A percentile compares a stretch with the other conserved stretches of the same genome.
Conservation (phyloP, 495 filamentous ascomycete genomes). For the Aspergillus funiculosus region DNA sequence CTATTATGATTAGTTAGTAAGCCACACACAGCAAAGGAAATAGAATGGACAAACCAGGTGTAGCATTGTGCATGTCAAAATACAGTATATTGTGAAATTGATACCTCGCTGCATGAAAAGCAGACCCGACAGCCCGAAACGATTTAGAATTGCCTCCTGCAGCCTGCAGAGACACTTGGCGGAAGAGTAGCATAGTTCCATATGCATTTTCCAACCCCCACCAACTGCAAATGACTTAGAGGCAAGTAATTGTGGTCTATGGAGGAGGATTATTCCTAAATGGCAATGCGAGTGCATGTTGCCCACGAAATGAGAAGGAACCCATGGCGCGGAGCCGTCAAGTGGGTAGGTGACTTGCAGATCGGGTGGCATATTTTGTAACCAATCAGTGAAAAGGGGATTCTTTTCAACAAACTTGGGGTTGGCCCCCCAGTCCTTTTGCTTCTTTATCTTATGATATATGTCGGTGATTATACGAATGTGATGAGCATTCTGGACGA, state of each 20-base stretch:
- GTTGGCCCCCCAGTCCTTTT: constrained; percentile 85
- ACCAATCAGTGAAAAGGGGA: constrained; percentile 67
- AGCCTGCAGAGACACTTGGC: constrained; percentile 84
- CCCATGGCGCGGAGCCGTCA: constrained; percentile 76
- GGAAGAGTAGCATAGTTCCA: constrained; percentile 78
- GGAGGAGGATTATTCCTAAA: constrained; percentile 78
- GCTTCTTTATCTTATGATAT: constrained; percentile 72
- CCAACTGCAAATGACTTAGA: constrained; percentile 67
- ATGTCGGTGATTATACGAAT: constrained; percentile 70
- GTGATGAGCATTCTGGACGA: constrained; percentile 69
- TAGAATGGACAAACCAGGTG: constrained; percentile 66
- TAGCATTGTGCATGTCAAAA: constrained; percentile 90
- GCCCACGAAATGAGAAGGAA: constrained; percentile 83
- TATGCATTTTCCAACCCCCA: constrained; percentile 79
- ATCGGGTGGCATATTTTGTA: constrained; percentile 69
- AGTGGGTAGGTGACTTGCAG: constrained; percentile 71
- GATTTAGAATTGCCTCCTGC: constrained; percentile 77
- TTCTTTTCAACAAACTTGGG: constrained; percentile 77
- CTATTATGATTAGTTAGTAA: constrained; percentile 40
- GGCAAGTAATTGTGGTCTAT: constrained; percentile 77
- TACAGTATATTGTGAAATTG: constrained; percentile 89
- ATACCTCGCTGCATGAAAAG: constrained; percentile 93
- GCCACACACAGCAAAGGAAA: neutral
- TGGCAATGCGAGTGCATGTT: constrained; percentile 94
- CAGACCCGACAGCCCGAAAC: constrained; percentile 73